A percentile compares a stretch with the other conserved stretches of the same genome.
Conservation (phyloP, 1,284 basidiomycete genomes). For the Prillingera fragicola region DNA sequence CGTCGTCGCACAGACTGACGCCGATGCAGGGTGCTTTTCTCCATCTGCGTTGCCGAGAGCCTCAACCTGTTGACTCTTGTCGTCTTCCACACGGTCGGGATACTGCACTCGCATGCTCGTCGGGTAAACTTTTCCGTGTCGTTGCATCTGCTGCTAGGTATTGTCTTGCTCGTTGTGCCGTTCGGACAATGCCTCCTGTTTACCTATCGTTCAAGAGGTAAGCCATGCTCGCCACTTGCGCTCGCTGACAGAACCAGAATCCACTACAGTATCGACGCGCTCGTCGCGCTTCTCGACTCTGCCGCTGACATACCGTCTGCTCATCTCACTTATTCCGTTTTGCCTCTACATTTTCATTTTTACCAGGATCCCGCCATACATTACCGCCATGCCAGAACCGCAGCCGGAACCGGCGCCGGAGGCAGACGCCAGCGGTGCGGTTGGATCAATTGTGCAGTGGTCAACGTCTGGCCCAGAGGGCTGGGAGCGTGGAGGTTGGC, state of each 20-base stretch:
- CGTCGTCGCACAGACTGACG: background rate
- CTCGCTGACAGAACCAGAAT: constrained; percentile 5
- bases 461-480: constrained; percentile 33
- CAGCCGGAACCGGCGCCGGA: constrained; percentile 2
- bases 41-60: constrained; percentile 44
- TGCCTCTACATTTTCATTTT: constrained; percentile 44
- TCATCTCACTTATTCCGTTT: constrained; percentile 45
- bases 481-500: constrained; percentile 43
- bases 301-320: constrained; percentile 28
- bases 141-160: constrained; percentile 38
- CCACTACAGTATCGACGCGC: constrained; percentile 15
- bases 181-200: constrained; percentile 45
- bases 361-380: constrained; percentile 46
- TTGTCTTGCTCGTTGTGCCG: constrained; percentile 42
- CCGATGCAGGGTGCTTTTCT: constrained; percentile 39
- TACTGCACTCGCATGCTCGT: constrained; percentile 40
- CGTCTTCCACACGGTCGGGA: constrained; percentile 37
- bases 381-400: constrained; percentile 32
- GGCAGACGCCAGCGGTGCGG: constrained; percentile 1
- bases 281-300: constrained; percentile 21
- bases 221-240: background rate
- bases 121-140: constrained; percentile 46
- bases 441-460: constrained; percentile 27
- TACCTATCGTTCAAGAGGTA: constrained; percentile 44
- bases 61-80: constrained; percentile 46